Base-by-base conservation (phyloP, 192 early-diverging fungal species). In the Linnemannia hyalina region DNA sequence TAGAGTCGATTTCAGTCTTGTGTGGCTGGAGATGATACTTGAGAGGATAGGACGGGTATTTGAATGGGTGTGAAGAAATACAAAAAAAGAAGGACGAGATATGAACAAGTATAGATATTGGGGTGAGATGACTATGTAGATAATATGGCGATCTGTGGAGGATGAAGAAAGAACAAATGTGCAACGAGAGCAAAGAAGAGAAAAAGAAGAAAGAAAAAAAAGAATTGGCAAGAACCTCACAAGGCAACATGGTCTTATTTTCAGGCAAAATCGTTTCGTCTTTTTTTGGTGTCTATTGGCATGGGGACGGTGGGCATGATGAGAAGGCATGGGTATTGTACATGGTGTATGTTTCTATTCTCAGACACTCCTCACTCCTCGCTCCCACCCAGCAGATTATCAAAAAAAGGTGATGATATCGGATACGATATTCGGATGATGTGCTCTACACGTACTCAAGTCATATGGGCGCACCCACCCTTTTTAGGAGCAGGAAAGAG, bases 401-500 rank as follows among this genome's bases (percentile, higher is more conserved):
- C 60, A 65, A 65, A 65, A 65, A 65, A 4, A 2, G 23, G 57
- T n/a, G 60, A 65, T 8, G 26, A 15, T 26, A 65, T 65, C 60
- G 29, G 55, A 65, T 65, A n/a, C 13, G 57, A 26, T n/a, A 60
- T 9, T 29, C 57, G 57, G 57, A 60, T 60, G 57, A n/a, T n/a
- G 44, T 11, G 44, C 44, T 44, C 2, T 13, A 44, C 44, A 15
- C 44, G 13, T 35, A 35, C 44, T 46, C 49, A 20, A 52, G 49
- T 52, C 49, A 52, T 52, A 52, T 52, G 49, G 16, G 49, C 2
- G 9, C 29, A 32, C 11, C 60, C 29, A 32, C 11, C 60, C 10
- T 29, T 65, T 65, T 65, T 11, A 29, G 60, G 26, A 38, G 69
- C 35, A 70, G 23, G 35, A 70, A 41, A 70, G 69, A 70, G 69